Percentiles rank a stretch among this genome's conserved stretches.
These are phyloP conservation scores for Heterobasidion annosum DNA, from an alignment of 1,284 basidiomycete species.

Conservation along the genomic window DNA sequence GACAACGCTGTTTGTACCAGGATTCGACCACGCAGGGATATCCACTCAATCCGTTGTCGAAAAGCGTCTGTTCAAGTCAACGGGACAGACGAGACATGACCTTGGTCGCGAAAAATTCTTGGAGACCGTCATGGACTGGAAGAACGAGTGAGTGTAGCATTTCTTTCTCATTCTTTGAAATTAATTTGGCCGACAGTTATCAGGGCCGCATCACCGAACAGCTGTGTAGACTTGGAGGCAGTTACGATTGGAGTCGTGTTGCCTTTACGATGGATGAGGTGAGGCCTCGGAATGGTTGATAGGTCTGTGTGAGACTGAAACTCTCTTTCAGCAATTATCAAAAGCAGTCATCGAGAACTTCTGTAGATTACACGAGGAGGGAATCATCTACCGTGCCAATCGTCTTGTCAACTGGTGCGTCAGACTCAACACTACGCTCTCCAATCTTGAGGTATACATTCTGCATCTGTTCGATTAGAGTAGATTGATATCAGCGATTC, in stretches of 20 bases:
- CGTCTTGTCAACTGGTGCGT: constrained; percentile 99
- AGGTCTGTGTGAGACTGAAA: background rate
- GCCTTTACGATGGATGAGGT: constrained; percentile 97
- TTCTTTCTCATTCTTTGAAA: constrained; percentile 1
- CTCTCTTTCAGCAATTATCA: constrained; percentile 52
- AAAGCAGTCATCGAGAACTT: constrained; percentile 92
- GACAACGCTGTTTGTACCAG: constrained; percentile 86
- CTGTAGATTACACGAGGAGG: constrained; percentile 87
- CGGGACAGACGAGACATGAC: constrained; percentile 85
- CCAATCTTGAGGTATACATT: constrained; percentile 77
- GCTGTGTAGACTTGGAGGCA: constrained; percentile 84
- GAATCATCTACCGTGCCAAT: constrained; percentile 93
- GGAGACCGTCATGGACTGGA: constrained; percentile 93
- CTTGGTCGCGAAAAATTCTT: constrained; percentile 92
- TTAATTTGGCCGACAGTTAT: constrained; percentile 47
- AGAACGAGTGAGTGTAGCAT: constrained; percentile 68
- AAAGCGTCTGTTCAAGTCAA: constrained; percentile 80
- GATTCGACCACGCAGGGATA: constrained; percentile 98
- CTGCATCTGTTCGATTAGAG: background rate
- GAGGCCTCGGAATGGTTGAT: constrained; percentile 12
- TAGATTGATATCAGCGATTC: background rate
- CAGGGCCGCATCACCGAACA: constrained; percentile 89
- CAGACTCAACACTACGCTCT: constrained; percentile 90
- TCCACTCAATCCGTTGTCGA: constrained; percentile 99
- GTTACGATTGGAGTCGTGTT: constrained; percentile 89